A percentile compares a stretch with the other conserved stretches of the same genome.
phyloP scores from a whole-genome alignment of 2,329 filamentous ascomycete species.

The Curvularia hawaiiensis region DNA sequence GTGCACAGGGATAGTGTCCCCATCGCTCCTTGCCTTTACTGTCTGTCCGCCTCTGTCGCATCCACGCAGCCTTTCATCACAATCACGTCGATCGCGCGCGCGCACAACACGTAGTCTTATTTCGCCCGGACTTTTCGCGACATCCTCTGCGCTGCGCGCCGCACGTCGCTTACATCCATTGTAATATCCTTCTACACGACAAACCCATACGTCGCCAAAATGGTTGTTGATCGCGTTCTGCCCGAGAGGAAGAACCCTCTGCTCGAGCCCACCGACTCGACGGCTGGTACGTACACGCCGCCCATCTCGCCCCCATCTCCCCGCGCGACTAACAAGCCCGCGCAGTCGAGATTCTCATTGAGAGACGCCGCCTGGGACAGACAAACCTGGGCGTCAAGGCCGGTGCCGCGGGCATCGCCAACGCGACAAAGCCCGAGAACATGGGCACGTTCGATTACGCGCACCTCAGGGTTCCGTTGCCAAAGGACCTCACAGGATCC shows the following conservation, averaged over 20 bases:
- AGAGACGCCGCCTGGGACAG: conserved; percentile 86
- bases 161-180: conserved; percentile 21
- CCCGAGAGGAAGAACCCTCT: conserved; percentile 69
- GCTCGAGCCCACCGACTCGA: conserved; percentile 65
- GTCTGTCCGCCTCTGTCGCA: conserved; percentile 19
- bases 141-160: conserved; percentile 37
- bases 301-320: conserved; percentile 33
- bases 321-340: conserved; percentile 27
- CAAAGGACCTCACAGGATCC: conserved; percentile 83
- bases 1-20: conserved; percentile 22
- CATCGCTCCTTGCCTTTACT: conserved; percentile 14
- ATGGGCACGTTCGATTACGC: conserved; percentile 93
- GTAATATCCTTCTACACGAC: conserved; percentile 1
- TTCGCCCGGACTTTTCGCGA: conserved; percentile 16
- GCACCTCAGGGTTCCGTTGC: conserved; percentile 88
- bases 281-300: conserved; percentile 61
- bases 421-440: conserved; percentile 73
- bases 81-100: conserved; percentile 26
- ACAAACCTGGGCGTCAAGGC: conserved; percentile 88
- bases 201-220: conserved; percentile 22
- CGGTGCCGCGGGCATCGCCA: conserved; percentile 70
- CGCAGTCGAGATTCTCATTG: conserved; percentile 65
- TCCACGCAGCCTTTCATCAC: conserved; percentile 14
- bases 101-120: conserved; percentile 17
- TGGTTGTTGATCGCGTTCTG: conserved; percentile 54